Percentiles rank a stretch among this genome's conserved stretches.
Conservation (phyloP, 345 rosid genomes). For the Lagerstroemia speciosa region DNA sequence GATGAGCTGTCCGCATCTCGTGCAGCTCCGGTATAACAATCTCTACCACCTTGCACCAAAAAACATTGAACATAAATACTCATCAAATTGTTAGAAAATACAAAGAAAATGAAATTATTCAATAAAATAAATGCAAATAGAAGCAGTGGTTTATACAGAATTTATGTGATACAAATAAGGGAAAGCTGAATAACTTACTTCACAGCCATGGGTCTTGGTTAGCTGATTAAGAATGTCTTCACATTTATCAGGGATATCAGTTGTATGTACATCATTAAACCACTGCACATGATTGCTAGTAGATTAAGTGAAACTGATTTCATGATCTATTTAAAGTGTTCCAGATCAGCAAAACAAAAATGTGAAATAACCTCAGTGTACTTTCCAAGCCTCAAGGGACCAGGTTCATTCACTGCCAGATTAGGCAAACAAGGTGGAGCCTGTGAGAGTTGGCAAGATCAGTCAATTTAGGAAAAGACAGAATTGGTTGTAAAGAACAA, state of each 20-base stretch:
- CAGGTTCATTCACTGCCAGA: conserved; percentile 36
- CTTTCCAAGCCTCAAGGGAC: conserved; percentile 66
- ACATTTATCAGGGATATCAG: conserved; percentile 64
- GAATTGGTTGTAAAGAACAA: background rate
- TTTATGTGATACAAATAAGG: background rate
- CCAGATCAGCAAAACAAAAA: conserved; percentile 13
- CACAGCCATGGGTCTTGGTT: conserved; percentile 56
- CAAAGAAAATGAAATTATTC: background rate
- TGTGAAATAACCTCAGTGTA: conserved; percentile 41
- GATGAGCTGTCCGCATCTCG: conserved; percentile 75
- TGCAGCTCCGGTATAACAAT: conserved; percentile 74
- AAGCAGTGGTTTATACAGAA: background rate
- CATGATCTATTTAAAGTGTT: background rate
- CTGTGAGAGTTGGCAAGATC: conserved; percentile 26
- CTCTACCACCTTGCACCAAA: conserved; percentile 46
- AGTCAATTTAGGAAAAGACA: background rate
- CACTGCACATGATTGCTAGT: conserved; percentile 43
- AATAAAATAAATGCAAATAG: background rate
- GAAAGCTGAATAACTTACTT: conserved; percentile 33
- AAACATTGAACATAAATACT: conserved; percentile 4
- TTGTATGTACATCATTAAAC: conserved; percentile 79
- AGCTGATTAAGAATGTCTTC: conserved; percentile 57
- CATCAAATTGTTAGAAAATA: background rate
- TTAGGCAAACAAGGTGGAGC: conserved; percentile 67
- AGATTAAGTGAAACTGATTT: background rate